Conservation (phyloP, 2,329 filamentous ascomycete genomes). For the Penicillium sp. region DNA sequence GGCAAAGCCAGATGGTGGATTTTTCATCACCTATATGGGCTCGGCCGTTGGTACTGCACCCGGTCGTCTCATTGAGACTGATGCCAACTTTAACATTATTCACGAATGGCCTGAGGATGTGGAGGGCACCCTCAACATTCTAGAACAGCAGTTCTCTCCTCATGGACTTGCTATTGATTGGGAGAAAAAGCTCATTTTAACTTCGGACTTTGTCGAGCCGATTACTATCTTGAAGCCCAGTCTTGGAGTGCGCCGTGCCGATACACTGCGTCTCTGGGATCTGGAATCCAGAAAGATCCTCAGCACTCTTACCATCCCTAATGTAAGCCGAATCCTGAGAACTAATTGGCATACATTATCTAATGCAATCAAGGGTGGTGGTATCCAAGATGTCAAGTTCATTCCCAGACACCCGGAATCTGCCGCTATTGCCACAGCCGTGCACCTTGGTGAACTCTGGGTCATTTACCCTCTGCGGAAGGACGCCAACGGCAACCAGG, state of each 20-base stretch:
- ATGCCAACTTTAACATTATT: constrained; percentile 59
- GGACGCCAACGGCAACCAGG: constrained; percentile 55
- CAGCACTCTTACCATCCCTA: constrained; percentile 60
- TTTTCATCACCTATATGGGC: constrained; percentile 63
- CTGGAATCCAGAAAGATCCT: constrained; percentile 54
- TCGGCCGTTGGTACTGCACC: constrained; percentile 58
- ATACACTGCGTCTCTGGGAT: constrained; percentile 61
- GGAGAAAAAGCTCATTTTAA: constrained; percentile 57
- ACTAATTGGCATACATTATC: not conserved
- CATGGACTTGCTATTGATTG: constrained; percentile 60
- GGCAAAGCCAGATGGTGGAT: constrained; percentile 60
- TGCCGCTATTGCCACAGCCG: constrained; percentile 60
- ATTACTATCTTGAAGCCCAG: constrained; percentile 61
- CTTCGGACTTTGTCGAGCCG: constrained; percentile 63
- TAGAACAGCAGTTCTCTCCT: constrained; percentile 60
- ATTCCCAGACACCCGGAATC: constrained; percentile 59
- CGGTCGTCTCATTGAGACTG: constrained; percentile 61
- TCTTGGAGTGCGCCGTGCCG: constrained; percentile 52
- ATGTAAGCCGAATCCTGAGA: constrained; percentile 37
- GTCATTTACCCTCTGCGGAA: constrained; percentile 63
- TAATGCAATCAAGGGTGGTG: constrained; percentile 45
- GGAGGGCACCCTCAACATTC: constrained; percentile 53
- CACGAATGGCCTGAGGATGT: constrained; percentile 62
- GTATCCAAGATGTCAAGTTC: constrained; percentile 65
- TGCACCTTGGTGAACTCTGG: constrained; percentile 61